Conservation (phyloP, 371 early-diverging fungal genomes). For the Paraphysoderma sedebokerense region DNA sequence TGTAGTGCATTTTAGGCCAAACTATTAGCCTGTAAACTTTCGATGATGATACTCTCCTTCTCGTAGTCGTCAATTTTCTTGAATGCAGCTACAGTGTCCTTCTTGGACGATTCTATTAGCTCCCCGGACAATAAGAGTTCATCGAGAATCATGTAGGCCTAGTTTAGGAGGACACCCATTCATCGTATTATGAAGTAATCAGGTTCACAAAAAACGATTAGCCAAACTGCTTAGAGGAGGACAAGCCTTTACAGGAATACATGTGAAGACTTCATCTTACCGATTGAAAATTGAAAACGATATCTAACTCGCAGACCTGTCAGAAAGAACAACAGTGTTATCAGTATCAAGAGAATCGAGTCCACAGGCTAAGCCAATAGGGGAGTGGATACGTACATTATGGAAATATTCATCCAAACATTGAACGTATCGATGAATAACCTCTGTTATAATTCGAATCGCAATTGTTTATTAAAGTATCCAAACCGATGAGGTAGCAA, state of each 20-base stretch:
- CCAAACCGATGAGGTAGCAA: too few species aligned
- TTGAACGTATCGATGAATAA: conserved; percentile 23
- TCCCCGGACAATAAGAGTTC: conserved; percentile 28
- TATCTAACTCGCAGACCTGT: conserved; percentile 52
- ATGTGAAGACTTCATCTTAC: neutral
- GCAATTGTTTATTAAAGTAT: too few species aligned
- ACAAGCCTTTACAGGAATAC: neutral
- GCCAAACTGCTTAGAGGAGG: too few species aligned
- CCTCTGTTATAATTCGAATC: too few species aligned
- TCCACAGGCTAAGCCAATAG: too few species aligned
- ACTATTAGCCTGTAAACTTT: conserved; percentile 14
- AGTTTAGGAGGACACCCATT: neutral
- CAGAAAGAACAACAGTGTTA: too few species aligned
- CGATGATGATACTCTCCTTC: conserved; percentile 13
- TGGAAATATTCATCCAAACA: conserved; percentile 25
- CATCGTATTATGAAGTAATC: too few species aligned
- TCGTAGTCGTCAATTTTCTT: conserved; percentile 18
- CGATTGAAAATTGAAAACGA: conserved; percentile 42
- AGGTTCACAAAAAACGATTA: too few species aligned
- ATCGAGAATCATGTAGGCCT: conserved; percentile 24
- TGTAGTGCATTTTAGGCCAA: too few species aligned
- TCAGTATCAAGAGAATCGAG: too few species aligned
- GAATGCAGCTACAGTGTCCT: conserved; percentile 14
- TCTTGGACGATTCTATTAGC: conserved; percentile 15
- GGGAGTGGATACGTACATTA: conserved; percentile 6